A percentile compares a stretch with the other conserved stretches of the same genome.
Conservation (phyloP, 306 rosid genomes). For the Quercus ilex region DNA sequence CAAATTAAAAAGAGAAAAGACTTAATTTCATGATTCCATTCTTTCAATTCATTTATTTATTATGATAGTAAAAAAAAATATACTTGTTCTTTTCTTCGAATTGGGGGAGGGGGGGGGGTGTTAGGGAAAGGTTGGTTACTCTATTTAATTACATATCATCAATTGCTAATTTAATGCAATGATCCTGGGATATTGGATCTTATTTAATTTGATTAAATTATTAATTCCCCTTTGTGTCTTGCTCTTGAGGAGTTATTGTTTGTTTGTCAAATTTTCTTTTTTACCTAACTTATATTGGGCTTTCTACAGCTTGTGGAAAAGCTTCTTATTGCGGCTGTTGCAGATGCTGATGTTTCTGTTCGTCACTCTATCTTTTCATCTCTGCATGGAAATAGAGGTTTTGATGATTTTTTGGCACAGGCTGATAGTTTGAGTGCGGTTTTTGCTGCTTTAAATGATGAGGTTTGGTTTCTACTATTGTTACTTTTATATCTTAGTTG, state of each 20-base stretch:
- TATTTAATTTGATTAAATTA: neutral
- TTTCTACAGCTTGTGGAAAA: slow-evolving; percentile 87
- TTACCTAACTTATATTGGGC: slow-evolving; percentile 28
- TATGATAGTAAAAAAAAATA: no score
- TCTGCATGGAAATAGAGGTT: slow-evolving; percentile 83
- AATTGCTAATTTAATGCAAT: neutral
- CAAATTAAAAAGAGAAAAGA: no score
- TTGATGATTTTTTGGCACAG: slow-evolving; percentile 95
- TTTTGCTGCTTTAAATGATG: slow-evolving; percentile 93
- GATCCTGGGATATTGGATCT: slow-evolving; percentile 1
- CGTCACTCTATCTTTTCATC: slow-evolving; percentile 90
- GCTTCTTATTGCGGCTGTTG: slow-evolving; percentile 96
- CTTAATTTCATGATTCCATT: no score
- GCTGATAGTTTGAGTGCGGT: slow-evolving; percentile 92
- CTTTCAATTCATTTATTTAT: no score
- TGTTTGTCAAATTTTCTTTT: slow-evolving; percentile 8
- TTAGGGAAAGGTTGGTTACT: neutral
- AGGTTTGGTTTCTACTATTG: slow-evolving; percentile 41
- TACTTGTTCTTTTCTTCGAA: no score
- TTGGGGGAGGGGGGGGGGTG: neutral
- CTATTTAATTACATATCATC: neutral
- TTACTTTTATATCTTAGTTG: neutral
- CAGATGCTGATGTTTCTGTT: slow-evolving; percentile 93
- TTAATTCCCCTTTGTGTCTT: neutral
- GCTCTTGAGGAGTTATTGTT: neutral